A percentile compares a stretch with the other conserved stretches of the same genome.
Evolutionary conservation across 176 grass and related monocot species (phyloP).

Genomic region (Poa pratensis): DNA sequence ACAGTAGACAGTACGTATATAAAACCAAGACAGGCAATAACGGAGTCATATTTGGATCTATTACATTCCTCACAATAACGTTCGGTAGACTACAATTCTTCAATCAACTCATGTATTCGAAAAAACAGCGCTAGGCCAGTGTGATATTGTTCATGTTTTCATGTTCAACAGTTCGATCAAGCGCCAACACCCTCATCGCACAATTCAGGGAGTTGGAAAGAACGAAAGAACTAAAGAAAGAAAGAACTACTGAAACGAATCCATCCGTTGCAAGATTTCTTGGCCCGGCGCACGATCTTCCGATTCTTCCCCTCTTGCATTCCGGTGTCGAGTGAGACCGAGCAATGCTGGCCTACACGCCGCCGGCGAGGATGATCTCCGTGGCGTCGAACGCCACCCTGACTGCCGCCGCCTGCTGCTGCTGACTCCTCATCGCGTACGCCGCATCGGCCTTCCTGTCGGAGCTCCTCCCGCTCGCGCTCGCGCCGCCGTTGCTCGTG

Average conservation of each 20-base stretch:
- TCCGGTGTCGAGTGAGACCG: neutral
- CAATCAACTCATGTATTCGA: too few species aligned
- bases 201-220: neutral
- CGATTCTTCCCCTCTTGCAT: slow-evolving; percentile 14
- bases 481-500: neutral
- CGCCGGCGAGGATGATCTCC: slow-evolving; percentile 38
- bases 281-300: too few species aligned
- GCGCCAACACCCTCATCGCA: neutral
- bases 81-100: too few species aligned
- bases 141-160: neutral
- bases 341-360: neutral
- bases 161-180: neutral
- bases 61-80: too few species aligned
- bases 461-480: neutral
- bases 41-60: neutral
- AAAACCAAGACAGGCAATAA: too few species aligned
- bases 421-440: neutral
- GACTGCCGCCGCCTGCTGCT: neutral
- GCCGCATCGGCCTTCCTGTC: neutral
- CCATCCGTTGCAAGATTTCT: neutral
- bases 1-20: too few species aligned
- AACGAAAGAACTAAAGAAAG: neutral
- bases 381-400: slow-evolving; percentile 16
- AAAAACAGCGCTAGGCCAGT: too few species aligned
- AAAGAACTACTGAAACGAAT: slow-evolving; percentile 20